phyloP scores from a whole-genome alignment of 306 rosid species.

The Carpinus viminea region DNA sequence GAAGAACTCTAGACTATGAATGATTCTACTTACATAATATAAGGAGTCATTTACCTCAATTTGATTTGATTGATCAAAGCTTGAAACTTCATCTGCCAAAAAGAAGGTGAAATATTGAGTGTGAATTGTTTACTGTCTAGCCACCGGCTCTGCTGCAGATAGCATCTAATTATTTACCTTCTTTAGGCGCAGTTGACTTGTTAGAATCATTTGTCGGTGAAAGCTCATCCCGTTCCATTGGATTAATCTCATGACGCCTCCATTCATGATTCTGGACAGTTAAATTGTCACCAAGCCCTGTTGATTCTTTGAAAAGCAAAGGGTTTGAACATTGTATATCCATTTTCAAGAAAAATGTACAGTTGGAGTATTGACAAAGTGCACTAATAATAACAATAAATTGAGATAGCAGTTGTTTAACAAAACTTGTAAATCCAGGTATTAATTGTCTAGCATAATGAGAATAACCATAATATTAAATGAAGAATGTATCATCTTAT shows the following conservation, averaged over 20 bases:
- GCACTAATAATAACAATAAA: no score
- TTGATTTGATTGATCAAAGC: constrained; percentile 58
- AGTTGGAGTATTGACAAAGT: no score
- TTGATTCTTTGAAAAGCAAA: constrained; percentile 15
- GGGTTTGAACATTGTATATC: not conserved
- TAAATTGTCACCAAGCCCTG: constrained; percentile 34
- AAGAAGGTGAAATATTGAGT: constrained; percentile 12
- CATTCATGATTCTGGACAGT: constrained; percentile 39
- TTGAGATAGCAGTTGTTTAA: no score
- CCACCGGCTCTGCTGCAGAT: constrained; percentile 24
- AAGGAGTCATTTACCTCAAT: constrained; percentile 39
- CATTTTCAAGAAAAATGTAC: no score
- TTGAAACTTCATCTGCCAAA: constrained; percentile 48
- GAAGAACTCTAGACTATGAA: not conserved
- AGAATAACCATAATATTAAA: no score
- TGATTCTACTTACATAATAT: constrained; percentile 2
- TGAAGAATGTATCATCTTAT: no score
- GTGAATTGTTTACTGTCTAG: constrained; percentile 20
- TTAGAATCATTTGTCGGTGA: constrained; percentile 43
- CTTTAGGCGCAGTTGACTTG: constrained; percentile 36
- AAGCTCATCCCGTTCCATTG: not conserved
- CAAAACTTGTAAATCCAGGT: no score
- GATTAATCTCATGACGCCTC: constrained; percentile 49
- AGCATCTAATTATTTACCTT: constrained; percentile 57
- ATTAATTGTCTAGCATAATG: no score